Base-by-base conservation (phyloP, 169 alveolate genomes). In the Plasmodium inui region DNA sequence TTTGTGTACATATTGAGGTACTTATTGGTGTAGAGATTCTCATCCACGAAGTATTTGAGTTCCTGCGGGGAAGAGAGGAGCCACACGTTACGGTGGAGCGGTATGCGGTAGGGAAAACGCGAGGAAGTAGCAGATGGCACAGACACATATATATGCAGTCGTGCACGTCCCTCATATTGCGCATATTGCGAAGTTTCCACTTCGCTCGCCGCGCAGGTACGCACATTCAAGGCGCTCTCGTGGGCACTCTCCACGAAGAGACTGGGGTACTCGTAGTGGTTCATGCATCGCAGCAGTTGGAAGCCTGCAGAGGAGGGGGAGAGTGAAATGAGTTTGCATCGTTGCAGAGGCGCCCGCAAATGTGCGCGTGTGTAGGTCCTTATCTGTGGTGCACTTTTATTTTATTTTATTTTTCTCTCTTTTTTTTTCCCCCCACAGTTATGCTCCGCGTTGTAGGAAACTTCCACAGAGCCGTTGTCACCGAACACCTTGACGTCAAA, bases 231-330 rank as follows among this genome's bases (percentile, higher is more conserved):
- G 3, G 89, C 94, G 72, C 55, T 78, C 14, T 50, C 41, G 17
- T 88, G 89, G 17, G 94, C 41, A 30, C 72, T 82, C 26, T 79
- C 94, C 4, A 67, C 80, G 34, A 78, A 88, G 50, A 88, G 46
- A 78, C 39, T 88, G 8, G 94, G 94, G 34, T 88, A 88, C 50
- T 88, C 94, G 39, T 88, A 88, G 28, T 88, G 94, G 71, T 88
- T 88, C 72, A 78, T 53, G 32, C 88, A 88, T 1, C 94, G 94
- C 46, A 78, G 81, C 30, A 88, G 39, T 88, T 88, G 94, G 72
- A 88, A 88, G 32, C 94, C 94, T 88, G 10, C 26, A 44, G 19
- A 30, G 61, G 55, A 57, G 46, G 28, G 83, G 44, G 14, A 0
- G 76, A 5, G n/a, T 67, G 37, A 28, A 50, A 14, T 50, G 19